A percentile compares a stretch with the other conserved stretches of the same genome.
Evolutionary conservation across 2,329 filamentous ascomycete species (phyloP).

Genomic region (Colletotrichum nymphaeae): DNA sequence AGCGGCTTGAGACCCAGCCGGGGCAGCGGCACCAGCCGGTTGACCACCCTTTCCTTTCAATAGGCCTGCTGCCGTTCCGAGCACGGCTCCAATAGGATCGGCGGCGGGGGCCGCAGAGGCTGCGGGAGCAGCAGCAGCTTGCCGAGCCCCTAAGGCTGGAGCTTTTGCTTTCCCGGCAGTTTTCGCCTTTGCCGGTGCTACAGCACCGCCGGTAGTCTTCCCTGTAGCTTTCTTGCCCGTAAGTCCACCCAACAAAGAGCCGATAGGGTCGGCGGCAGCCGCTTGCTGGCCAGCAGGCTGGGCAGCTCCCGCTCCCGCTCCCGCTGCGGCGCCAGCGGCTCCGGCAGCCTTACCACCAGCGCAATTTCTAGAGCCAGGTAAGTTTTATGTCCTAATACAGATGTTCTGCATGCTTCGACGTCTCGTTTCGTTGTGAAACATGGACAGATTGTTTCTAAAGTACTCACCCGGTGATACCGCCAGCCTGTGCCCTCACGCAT

Average conservation of each 20-base stretch:
- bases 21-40: slow-evolving; percentile 27
- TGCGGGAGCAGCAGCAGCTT: slow-evolving; percentile 18
- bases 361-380: not conserved
- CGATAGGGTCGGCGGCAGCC: slow-evolving; percentile 20
- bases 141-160: slow-evolving; percentile 11
- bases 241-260: slow-evolving; percentile 8
- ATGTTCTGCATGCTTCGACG: not conserved
- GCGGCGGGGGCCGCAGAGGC: not conserved
- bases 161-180: not conserved
- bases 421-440: not conserved
- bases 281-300: not conserved
- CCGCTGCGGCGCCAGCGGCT: not conserved
- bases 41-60: slow-evolving; percentile 24
- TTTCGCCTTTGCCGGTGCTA: slow-evolving; percentile 15
- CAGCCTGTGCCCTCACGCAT: slow-evolving; percentile 26
- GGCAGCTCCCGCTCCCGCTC: not conserved
- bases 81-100: slow-evolving; percentile 13
- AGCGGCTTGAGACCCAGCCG: slow-evolving; percentile 22
- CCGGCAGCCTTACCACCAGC: not conserved
- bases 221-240: slow-evolving; percentile 15
- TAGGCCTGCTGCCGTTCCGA: slow-evolving; percentile 20
- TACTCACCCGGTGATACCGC: slow-evolving; percentile 21
- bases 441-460: not conserved
- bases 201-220: slow-evolving; percentile 1
- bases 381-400: not conserved